Evolutionary conservation across 192 early-diverging fungal genomes (phyloP), one percentile per base, ranked within the genome.

Genomic region (Geranomyces michiganensis): DNA sequence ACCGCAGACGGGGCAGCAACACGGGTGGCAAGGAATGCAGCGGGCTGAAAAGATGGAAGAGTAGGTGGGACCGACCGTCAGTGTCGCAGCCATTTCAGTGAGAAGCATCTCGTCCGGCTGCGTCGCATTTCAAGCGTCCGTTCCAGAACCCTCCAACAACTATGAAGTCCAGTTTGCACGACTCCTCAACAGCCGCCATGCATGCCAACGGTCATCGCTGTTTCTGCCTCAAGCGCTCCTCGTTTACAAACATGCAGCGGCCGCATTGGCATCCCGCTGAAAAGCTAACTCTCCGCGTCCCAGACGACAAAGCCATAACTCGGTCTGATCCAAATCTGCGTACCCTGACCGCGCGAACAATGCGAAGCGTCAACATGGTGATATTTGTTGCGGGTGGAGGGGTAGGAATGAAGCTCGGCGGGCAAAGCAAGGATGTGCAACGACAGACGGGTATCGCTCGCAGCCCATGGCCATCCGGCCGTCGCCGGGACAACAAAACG

Each of bases 1-100:
- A 31, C 41, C 44, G 29, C 60, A 31, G 48, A 32, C 14, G 55
- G 65, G 75, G 79, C 68, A 43, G 44, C 45, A 31, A 70, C n/a
- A 7, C 58, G 6, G 58, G 58, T 32, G 3, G 31, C 58, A 29
- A 60, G 58, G 29, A 60, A 60, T 17, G 27, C 29, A 27, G 58
- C 58, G 58, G 58, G 58, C 58, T 60, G 19, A 19, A 32, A 30
- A 19, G 31, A n/a, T 27, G 31, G 30, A 29, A 60, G 15, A 24
- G 26, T n/a, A 55, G 51, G 14, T 47, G 10, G 36, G 36, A 41
- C 36, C 36, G 36, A 3, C 36, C 5, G 36, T 41, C 10, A 41
- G 21, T 9, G 6, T 27, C 15, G 19, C 51, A 4, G 19, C 51
- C 4, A 24, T 55, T 55, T n/a, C 51, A 14, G 6, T 24, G 3